These are phyloP conservation scores for Cardamine chenopodiifolia DNA, from an alignment of 345 rosid genomes.

Conservation along the genomic window DNA sequence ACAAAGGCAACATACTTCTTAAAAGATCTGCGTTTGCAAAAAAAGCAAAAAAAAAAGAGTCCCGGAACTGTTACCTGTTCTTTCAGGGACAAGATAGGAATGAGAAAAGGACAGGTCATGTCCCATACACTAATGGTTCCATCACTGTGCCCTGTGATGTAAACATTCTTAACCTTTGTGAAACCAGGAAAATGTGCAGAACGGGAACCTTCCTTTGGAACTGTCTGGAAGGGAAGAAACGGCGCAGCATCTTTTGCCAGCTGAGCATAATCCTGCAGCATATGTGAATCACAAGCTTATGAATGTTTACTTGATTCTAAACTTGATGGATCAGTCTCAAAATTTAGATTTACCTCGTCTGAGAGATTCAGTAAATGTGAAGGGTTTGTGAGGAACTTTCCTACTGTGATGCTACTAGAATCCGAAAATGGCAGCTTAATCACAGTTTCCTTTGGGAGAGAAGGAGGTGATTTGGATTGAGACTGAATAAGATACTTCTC, in stretches of 20 bases:
- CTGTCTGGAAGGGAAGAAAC: conserved; percentile 61
- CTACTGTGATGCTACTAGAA: conserved; percentile 59
- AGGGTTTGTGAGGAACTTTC: conserved; percentile 59
- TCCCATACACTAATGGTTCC: conserved; percentile 90
- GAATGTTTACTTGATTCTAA: background rate
- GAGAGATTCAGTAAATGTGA: conserved; percentile 46
- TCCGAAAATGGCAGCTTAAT: conserved; percentile 68
- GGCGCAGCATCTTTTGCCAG: conserved; percentile 56
- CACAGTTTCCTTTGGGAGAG: conserved; percentile 71
- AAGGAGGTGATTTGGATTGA: conserved; percentile 74
- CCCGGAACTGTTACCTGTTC: conserved; percentile 61
- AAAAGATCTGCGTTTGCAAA: background rate
- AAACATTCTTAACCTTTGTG: conserved; percentile 71
- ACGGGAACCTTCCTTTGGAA: conserved; percentile 54
- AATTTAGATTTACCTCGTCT: conserved; percentile 65
- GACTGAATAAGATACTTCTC: conserved; percentile 83
- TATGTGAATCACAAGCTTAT: conserved; percentile 22
- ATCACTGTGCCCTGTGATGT: conserved; percentile 82
- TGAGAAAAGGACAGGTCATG: conserved; percentile 61
- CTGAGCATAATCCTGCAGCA: conserved; percentile 61
- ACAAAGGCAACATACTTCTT: background rate
- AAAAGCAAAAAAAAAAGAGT: background rate
- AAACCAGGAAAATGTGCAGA: conserved; percentile 62
- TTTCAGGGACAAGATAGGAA: conserved; percentile 65
- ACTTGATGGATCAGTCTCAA: background rate